Conservation (phyloP, 2,329 filamentous ascomycete genomes). For the Talaromyces sp. region DNA sequence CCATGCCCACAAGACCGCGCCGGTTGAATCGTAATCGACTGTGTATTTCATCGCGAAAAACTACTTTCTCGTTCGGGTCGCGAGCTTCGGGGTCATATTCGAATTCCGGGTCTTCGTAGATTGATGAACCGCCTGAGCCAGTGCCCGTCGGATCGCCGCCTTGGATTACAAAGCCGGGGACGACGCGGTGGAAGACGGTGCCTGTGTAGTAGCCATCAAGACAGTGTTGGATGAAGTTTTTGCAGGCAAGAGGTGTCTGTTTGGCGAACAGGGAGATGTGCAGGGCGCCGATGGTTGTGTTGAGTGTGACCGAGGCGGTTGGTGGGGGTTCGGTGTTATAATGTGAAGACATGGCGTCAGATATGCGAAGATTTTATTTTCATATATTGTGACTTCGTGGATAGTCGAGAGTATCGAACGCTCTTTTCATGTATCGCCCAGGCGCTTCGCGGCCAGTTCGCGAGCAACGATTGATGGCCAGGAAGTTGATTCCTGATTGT, state of each 20-base stretch:
- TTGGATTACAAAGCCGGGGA: slow-evolving; percentile 89
- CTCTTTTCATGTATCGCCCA: not conserved
- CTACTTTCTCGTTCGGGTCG: slow-evolving; percentile 51
- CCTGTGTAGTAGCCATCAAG: slow-evolving; percentile 93
- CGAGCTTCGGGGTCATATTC: slow-evolving; percentile 54
- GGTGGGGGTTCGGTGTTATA: slow-evolving; percentile 95
- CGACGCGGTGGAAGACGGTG: slow-evolving; percentile 89
- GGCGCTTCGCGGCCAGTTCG: not conserved
- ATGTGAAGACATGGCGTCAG: slow-evolving; percentile 64
- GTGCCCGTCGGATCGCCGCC: slow-evolving; percentile 93
- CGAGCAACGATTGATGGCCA: too few species aligned
- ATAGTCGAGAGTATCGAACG: not conserved
- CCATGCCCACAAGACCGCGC: slow-evolving; percentile 90
- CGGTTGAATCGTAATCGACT: slow-evolving; percentile 89
- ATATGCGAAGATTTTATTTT: not conserved
- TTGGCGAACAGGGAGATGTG: slow-evolving; percentile 92
- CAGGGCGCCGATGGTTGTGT: slow-evolving; percentile 86
- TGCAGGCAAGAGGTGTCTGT: slow-evolving; percentile 84
- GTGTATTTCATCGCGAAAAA: slow-evolving; percentile 88
- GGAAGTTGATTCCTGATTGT: not conserved
- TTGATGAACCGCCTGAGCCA: slow-evolving; percentile 85
- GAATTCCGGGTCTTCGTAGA: slow-evolving; percentile 69
- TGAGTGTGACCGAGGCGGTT: slow-evolving; percentile 84
- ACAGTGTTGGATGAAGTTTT: slow-evolving; percentile 93
- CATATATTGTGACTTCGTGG: not conserved